Conservation (phyloP, 2,329 filamentous ascomycete species). For the Calcarisporium arbuscula region DNA sequence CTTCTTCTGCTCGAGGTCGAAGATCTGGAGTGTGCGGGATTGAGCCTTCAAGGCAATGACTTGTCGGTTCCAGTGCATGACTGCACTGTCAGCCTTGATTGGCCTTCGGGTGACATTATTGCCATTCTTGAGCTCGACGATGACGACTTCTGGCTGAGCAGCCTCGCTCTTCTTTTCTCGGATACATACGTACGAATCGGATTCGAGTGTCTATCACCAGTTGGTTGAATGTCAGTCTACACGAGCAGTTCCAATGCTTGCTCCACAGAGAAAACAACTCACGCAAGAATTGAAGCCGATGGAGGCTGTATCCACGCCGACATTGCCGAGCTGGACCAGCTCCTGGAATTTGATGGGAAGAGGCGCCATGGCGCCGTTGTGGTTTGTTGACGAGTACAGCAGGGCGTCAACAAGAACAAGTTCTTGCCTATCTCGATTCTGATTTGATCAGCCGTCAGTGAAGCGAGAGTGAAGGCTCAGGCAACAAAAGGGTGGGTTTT, state of each 20-base stretch:
- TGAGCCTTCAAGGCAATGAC: constrained; percentile 97
- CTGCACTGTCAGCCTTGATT: constrained; percentile 98
- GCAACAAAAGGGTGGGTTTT: constrained; percentile 17
- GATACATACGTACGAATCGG: constrained; percentile 92
- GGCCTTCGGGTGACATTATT: constrained; percentile 92
- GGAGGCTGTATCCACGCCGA: constrained; percentile 39
- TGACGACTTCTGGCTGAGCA: constrained; percentile 87
- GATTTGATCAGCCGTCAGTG: too few species aligned
- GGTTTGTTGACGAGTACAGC: too few species aligned
- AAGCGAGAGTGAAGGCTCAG: constrained; percentile 14
- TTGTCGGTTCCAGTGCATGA: constrained; percentile 97
- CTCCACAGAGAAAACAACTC: constrained; percentile 28
- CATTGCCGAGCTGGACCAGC: constrained; percentile 62
- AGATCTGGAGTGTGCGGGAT: constrained; percentile 91
- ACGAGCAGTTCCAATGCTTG: neutral
- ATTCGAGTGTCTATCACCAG: constrained; percentile 78
- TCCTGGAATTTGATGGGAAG: constrained; percentile 92
- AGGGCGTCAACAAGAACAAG: too few species aligned
- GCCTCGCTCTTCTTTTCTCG: constrained; percentile 86
- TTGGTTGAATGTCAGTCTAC: constrained; percentile 1
- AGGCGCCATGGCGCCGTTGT: constrained; percentile 50
- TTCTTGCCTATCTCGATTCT: too few species aligned
- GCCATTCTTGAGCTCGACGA: constrained; percentile 94
- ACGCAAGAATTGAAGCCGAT: constrained; percentile 80
- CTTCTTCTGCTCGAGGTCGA: constrained; percentile 85